Conservation (phyloP, 768 basidiomycete genomes). For the Hirschioporus abietinus region DNA sequence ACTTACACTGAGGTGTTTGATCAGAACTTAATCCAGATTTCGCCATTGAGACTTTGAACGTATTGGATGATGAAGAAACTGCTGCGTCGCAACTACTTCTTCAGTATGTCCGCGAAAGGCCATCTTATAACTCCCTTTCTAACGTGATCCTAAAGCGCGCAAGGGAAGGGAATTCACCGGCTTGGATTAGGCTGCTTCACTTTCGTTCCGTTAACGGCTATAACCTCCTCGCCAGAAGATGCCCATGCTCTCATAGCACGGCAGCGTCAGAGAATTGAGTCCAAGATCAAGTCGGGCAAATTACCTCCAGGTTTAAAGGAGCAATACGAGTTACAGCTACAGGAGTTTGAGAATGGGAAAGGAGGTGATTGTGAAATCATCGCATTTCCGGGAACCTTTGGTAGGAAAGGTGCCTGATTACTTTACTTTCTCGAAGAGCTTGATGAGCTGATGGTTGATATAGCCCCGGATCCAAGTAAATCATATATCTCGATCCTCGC, state of each 20-base stretch:
- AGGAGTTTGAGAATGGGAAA: constrained; percentile 20
- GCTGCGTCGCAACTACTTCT: constrained; percentile 26
- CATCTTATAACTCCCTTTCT: background rate
- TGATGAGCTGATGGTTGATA: background rate
- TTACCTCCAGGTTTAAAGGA: constrained; percentile 28
- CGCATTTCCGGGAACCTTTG: background rate
- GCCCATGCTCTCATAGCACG: background rate
- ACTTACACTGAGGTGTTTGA: background rate
- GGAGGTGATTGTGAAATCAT: background rate
- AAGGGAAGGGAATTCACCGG: background rate
- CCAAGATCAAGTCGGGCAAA: background rate
- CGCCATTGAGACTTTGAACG: constrained; percentile 23
- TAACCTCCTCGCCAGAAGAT: background rate
- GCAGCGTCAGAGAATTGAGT: background rate
- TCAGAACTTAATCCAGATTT: constrained; percentile 29
- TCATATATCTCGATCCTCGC: constrained; percentile 22
- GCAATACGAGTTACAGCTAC: constrained; percentile 35
- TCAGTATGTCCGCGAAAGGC: constrained; percentile 24
- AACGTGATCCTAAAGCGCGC: background rate
- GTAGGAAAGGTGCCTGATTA: background rate
- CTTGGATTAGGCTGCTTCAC: background rate
- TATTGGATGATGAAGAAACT: constrained; percentile 23
- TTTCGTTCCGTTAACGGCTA: background rate
- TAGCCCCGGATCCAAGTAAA: constrained; percentile 12
- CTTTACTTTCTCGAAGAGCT: background rate